These are phyloP conservation scores for Aurantiochytrium sp. DNA, from an alignment of 108 stramenopile genomes.

Conservation along the genomic window DNA sequence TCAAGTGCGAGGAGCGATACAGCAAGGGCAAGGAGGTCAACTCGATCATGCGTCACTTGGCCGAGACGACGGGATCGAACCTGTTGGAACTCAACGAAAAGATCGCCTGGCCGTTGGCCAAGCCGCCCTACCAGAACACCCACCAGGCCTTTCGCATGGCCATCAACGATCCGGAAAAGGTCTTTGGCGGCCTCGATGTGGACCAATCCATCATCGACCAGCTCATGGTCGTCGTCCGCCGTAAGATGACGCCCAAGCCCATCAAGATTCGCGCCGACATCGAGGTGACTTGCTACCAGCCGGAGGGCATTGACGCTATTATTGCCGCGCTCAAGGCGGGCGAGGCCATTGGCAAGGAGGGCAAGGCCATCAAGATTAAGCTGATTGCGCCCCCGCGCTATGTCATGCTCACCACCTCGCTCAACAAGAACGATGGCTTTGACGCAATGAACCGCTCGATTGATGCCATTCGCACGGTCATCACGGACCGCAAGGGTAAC, in stretches of 20 bases:
- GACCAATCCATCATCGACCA: conserved; percentile 36
- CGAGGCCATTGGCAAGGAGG: conserved; percentile 69
- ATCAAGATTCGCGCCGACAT: conserved; percentile 96
- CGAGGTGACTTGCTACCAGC: conserved; percentile 95
- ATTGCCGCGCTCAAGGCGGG: conserved; percentile 88
- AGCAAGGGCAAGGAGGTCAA: conserved; percentile 97
- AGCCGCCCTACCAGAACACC: conserved; percentile 83
- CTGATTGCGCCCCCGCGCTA: conserved; percentile 93
- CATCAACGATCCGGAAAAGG: conserved; percentile 33
- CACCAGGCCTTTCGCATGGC: conserved; percentile 84
- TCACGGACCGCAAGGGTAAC: conserved; percentile 80
- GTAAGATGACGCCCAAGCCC: conserved; percentile 89
- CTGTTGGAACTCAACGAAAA: conserved; percentile 86
- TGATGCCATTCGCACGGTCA: conserved; percentile 70
- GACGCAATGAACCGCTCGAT: conserved; percentile 76
- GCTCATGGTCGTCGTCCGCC: conserved; percentile 70
- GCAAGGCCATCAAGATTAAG: conserved; percentile 79
- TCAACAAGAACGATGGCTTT: conserved; percentile 89
- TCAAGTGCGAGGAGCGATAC: conserved; percentile 87
- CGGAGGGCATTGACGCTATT: conserved; percentile 97
- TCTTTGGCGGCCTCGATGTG: conserved; percentile 40
- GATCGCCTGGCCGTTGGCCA: conserved; percentile 95
- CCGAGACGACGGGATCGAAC: conserved; percentile 71
- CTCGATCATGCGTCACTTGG: conserved; percentile 64
- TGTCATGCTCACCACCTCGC: conserved; percentile 85